Evolutionary conservation across 495 filamentous ascomycete genomes (phyloP).

Genomic region (Glarea lozoyensis): DNA sequence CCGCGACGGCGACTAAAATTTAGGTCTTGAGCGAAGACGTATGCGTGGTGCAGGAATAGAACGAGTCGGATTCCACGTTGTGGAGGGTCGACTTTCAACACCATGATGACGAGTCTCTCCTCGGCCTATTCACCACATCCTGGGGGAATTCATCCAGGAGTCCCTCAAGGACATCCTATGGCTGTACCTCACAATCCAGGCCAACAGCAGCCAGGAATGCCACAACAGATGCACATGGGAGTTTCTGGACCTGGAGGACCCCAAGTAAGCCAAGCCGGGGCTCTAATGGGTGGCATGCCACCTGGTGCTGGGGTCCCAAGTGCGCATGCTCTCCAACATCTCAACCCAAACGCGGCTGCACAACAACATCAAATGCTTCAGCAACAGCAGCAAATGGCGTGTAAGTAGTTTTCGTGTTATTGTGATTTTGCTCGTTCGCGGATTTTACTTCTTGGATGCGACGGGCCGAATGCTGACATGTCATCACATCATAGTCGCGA

Average conservation of each 20-base stretch:
- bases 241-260: constrained; percentile 72
- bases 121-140: constrained; percentile 64
- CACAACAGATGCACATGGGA: constrained; percentile 72
- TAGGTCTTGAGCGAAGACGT: constrained; percentile 7
- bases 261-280: constrained; percentile 70
- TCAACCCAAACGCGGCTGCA: constrained; percentile 59
- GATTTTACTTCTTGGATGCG: too few relatives aligned
- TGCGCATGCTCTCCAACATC: constrained; percentile 70
- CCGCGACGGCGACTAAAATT: too few relatives aligned
- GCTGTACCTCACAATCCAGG: constrained; percentile 51
- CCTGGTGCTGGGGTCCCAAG: constrained; percentile 60
- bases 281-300: constrained; percentile 69
- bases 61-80: constrained; percentile 9
- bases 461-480: constrained; percentile 14
- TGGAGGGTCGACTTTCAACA: constrained; percentile 19
- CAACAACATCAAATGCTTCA: constrained; percentile 36
- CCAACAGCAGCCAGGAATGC: constrained; percentile 60
- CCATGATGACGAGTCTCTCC: constrained; percentile 63
- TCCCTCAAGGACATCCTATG: constrained; percentile 74
- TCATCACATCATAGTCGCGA: constrained; percentile 13
- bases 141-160: constrained; percentile 60
- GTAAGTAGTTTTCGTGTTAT: constrained; percentile 18
- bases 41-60: constrained; percentile 11
- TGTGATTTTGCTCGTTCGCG: background rate
- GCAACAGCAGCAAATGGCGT: constrained; percentile 19